These are phyloP conservation scores for Mercurialis annua DNA, from an alignment of 345 rosid genomes.

Conservation along the genomic window DNA sequence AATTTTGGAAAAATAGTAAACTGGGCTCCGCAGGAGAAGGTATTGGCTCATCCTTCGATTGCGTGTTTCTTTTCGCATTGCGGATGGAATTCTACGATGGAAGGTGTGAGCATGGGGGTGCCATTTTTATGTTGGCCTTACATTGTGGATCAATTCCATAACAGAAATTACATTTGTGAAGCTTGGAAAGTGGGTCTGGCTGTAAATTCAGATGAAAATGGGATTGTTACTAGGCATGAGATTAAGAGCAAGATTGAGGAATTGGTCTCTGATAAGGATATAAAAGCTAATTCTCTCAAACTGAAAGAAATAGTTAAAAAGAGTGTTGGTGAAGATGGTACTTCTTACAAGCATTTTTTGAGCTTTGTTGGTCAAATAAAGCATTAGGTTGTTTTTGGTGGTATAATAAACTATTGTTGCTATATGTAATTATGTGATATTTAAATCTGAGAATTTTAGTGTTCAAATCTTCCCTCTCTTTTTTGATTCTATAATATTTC, in stretches of 20 bases:
- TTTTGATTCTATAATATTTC: too few relatives aligned
- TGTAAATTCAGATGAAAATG: conserved; percentile 21
- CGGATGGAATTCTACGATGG: conserved; percentile 38
- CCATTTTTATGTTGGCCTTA: conserved; percentile 45
- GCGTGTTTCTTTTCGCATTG: conserved; percentile 40
- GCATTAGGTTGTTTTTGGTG: background rate
- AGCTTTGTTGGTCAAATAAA: conserved; percentile 19
- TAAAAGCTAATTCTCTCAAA: conserved; percentile 21
- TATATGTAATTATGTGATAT: too few relatives aligned
- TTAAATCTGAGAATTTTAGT: too few relatives aligned
- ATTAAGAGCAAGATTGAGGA: conserved; percentile 15
- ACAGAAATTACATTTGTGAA: conserved; percentile 29
- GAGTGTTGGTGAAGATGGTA: conserved; percentile 27
- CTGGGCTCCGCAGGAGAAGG: conserved; percentile 37
- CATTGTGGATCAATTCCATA: conserved; percentile 30
- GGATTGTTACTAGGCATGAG: conserved; percentile 29
- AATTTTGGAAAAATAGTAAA: conserved; percentile 11
- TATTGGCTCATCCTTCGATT: conserved; percentile 29
- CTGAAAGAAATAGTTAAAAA: conserved; percentile 27
- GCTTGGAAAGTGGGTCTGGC: conserved; percentile 25
- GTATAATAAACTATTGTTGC: too few relatives aligned
- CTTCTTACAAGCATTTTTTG: conserved; percentile 31
- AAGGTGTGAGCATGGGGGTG: conserved; percentile 29
- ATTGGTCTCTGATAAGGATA: conserved; percentile 13
- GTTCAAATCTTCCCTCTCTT: too few relatives aligned